phyloP scores from a whole-genome alignment of 345 rosid genomes.

The Populus davidiana region DNA sequence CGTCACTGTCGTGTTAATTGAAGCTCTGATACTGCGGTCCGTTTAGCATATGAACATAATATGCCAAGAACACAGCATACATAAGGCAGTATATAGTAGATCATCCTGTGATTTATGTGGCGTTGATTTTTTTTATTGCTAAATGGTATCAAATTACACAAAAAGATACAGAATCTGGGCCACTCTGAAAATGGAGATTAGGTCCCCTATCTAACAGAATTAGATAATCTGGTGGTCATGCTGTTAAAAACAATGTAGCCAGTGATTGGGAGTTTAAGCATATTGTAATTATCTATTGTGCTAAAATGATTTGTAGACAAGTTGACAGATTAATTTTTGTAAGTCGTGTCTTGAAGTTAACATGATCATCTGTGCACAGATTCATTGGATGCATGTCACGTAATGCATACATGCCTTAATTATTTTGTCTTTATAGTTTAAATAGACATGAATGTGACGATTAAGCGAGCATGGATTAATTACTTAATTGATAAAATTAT shows the following conservation, averaged over 20 bases:
- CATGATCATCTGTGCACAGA: not conserved
- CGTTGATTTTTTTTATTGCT: not conserved
- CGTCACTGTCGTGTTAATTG: not conserved
- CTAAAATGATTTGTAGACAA: not conserved
- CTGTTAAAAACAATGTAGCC: not conserved
- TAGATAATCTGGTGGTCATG: not conserved
- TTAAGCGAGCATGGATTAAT: not conserved
- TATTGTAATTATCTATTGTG: conserved; percentile 2
- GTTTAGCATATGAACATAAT: not conserved
- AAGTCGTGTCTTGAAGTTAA: not conserved
- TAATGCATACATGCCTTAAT: not conserved
- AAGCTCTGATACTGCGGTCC: not conserved
- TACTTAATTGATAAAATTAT: not conserved
- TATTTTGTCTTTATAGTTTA: not conserved
- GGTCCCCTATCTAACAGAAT: not conserved
- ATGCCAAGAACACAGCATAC: not conserved
- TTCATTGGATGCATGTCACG: not conserved
- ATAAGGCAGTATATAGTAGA: not conserved
- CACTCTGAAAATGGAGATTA: not conserved
- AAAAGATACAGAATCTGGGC: not conserved
- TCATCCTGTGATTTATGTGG: not conserved
- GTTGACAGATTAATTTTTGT: not conserved
- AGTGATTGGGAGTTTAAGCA: conserved; percentile 4
- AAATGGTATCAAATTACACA: not conserved
- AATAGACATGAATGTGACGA: not conserved